Conservation (phyloP, 768 basidiomycete species). For the Terana coerulea region DNA sequence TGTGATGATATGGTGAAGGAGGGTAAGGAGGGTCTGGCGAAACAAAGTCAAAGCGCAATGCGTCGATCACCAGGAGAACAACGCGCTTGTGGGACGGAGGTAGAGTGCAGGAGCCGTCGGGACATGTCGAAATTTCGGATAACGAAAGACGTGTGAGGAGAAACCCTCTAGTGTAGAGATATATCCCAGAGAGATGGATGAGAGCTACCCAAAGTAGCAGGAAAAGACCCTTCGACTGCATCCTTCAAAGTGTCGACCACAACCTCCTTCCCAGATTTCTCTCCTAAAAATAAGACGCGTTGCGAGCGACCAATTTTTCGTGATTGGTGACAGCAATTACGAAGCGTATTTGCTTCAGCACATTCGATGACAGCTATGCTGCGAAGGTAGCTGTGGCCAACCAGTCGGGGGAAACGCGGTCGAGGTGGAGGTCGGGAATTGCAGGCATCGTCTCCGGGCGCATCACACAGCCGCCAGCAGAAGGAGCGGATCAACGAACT, state of each 20-base stretch:
- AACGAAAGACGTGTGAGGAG: constrained; percentile 78
- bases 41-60: constrained; percentile 92
- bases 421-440: too few species aligned
- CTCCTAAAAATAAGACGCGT: too few species aligned
- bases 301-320: too few species aligned
- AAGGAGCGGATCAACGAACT: neutral
- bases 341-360: too few species aligned
- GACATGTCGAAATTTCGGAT: constrained; percentile 46
- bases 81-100: constrained; percentile 72
- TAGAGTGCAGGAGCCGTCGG: constrained; percentile 40
- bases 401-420: too few species aligned
- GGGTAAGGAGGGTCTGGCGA: constrained; percentile 64
- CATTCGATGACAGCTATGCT: too few species aligned
- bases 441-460: too few species aligned
- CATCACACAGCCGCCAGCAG: too few species aligned
- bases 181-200: constrained; percentile 75
- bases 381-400: too few species aligned
- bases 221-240: constrained; percentile 13
- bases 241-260: too few species aligned
- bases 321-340: too few species aligned
- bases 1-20: constrained; percentile 69
- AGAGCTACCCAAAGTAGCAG: constrained; percentile 55
- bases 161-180: constrained; percentile 90
- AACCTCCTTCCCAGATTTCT: neutral
- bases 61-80: constrained; percentile 85